A percentile compares a stretch with the other conserved stretches of the same genome.
These are phyloP conservation scores for Scleroderma citrinum DNA, from an alignment of 768 basidiomycete genomes.

Conservation along the genomic window DNA sequence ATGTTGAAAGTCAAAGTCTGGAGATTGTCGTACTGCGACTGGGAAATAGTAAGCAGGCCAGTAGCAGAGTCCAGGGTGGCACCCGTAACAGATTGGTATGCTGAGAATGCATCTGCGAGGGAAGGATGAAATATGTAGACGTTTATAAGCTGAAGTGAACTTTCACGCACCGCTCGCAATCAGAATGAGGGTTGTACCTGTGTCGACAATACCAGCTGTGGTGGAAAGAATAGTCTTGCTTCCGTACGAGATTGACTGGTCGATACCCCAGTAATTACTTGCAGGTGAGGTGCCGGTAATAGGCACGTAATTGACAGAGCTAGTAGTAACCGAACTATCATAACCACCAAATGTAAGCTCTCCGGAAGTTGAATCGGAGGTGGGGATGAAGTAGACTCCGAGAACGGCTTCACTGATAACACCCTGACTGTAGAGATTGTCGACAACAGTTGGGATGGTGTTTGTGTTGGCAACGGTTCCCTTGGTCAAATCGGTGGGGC, in stretches of 20 bases:
- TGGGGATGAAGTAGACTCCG: neutral
- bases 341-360: conserved; percentile 27
- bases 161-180: conserved; percentile 36
- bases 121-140: neutral
- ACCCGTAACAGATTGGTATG: conserved; percentile 42
- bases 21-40: conserved; percentile 19
- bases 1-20: conserved; percentile 23
- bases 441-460: conserved; percentile 21
- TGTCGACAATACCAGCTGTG: conserved; percentile 57
- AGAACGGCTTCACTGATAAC: neutral
- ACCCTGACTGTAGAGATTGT: neutral
- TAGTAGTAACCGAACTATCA: neutral
- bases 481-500: conserved; percentile 27
- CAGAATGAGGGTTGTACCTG: conserved; percentile 49
- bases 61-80: conserved; percentile 24
- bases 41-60: conserved; percentile 24
- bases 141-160: neutral
- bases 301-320: conserved; percentile 27
- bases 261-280: conserved; percentile 52
- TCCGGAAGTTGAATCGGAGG: conserved; percentile 9
- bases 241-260: conserved; percentile 50
- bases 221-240: conserved; percentile 37
- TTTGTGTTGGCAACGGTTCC: conserved; percentile 12
- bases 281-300: conserved; percentile 44
- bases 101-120: conserved; percentile 33